Evolutionary conservation across 1,284 basidiomycete genomes (phyloP).

Genomic region (Chalciporus sp.): DNA sequence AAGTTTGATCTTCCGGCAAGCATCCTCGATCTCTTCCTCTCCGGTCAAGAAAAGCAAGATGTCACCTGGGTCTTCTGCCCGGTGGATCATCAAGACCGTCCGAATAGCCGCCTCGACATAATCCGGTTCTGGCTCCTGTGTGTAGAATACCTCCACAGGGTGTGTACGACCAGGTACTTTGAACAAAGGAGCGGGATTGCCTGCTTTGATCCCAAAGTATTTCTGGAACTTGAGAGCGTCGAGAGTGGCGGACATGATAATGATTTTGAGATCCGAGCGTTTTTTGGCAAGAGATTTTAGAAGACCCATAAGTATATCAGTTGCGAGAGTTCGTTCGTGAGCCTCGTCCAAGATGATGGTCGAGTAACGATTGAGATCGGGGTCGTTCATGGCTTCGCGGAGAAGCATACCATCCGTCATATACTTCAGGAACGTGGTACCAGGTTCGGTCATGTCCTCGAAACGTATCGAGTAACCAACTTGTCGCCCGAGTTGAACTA

Average conservation of each 20-base stretch:
- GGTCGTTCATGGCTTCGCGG: constrained; percentile 97
- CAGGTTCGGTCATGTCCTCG: constrained; percentile 94
- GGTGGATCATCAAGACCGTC: constrained; percentile 97
- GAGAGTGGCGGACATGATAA: constrained; percentile 98
- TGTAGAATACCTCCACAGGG: constrained; percentile 96
- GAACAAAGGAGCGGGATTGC: constrained; percentile 78
- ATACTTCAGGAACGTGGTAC: constrained; percentile 94
- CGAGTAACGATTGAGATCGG: constrained; percentile 86
- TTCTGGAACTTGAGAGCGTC: constrained; percentile 97
- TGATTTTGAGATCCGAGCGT: constrained; percentile 91
- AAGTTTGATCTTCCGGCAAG: constrained; percentile 90
- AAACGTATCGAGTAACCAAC: constrained; percentile 99
- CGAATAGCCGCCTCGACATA: constrained; percentile 98
- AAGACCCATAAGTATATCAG: constrained; percentile 98
- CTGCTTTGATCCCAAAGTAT: constrained; percentile 79
- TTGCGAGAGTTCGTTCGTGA: constrained; percentile 97
- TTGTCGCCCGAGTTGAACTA: constrained; percentile 88
- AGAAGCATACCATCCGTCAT: constrained; percentile 99
- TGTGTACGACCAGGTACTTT: constrained; percentile 97
- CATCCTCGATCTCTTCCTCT: constrained; percentile 98
- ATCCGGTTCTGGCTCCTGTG: constrained; percentile 93
- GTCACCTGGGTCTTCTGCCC: constrained; percentile 93
- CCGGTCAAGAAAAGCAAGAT: constrained; percentile 95
- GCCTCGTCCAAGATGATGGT: constrained; percentile 99
- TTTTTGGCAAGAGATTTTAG: constrained; percentile 76